Evolutionary conservation across 768 basidiomycete species (phyloP), one percentile per base, ranked within the genome.

Genomic region (Lyophyllum shimeji): DNA sequence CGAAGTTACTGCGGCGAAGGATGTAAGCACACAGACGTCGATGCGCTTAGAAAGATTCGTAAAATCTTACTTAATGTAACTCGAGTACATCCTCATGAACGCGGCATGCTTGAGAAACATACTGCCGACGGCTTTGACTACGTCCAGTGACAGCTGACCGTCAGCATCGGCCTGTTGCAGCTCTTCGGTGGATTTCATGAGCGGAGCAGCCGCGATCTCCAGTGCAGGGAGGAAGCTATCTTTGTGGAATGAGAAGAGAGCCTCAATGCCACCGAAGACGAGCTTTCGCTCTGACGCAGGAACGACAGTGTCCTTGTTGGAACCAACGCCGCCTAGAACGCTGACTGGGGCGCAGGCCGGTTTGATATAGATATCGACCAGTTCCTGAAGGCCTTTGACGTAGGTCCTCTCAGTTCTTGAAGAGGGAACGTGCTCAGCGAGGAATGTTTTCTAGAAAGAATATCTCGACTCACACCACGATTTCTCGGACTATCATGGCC

Each of bases 51-150:
- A 37, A 55, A 8, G 57, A 59, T 46, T 50, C n/a, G 20, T 29
- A 29, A 17, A 29, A 29, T 73, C 89, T 67, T 69, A 94, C 93
- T 98, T 98, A 79, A 96, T 96, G 69, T 98, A 99, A 43, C 89
- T 90, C 29, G 94, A 95, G 70, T 99, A 99, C 90, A 98, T 98
- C 75, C 80, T 92, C 92, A 99, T 93, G 77, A 98, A 98, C 3
- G 96, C 94, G 27, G 94, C 92, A 70, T 99, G 95, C 51, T 89
- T 90, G 52, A 93, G 75, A 71, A 98, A 99, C 46, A 92, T 94
- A 55, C 87, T 82, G 7, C 92, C 95, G 34, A 99, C 88, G 13
- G 83, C 80, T 56, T 82, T 89, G 0, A 92, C 93, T 13, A 92
- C 90, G 44, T 76, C 76, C 50, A 86, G 69, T 0, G 94, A 93